Conservation (phyloP, 257 asterid genomes). For the Rauvolfia tetraphylla region DNA sequence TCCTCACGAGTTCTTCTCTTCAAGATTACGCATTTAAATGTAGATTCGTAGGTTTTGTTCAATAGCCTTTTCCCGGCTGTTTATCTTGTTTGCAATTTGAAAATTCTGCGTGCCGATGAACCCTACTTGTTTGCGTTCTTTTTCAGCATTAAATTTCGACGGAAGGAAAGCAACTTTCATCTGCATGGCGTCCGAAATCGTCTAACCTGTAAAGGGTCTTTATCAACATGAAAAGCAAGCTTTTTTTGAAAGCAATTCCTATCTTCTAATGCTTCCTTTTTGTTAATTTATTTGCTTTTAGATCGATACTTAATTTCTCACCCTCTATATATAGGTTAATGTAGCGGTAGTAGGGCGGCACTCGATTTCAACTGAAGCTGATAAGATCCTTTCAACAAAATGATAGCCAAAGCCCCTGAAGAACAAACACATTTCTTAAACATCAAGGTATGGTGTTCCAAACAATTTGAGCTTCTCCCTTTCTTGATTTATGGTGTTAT, state of each 20-base stretch:
- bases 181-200: conserved; percentile 6
- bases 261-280: conserved; percentile 20
- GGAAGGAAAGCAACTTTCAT: conserved; percentile 25
- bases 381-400: not conserved
- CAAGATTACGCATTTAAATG: not conserved
- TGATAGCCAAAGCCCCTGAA: conserved; percentile 1
- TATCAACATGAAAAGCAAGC: conserved; percentile 20
- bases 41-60: not conserved
- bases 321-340: conserved; percentile 13
- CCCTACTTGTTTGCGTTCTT: conserved; percentile 18
- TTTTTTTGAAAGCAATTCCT: conserved; percentile 21
- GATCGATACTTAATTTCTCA: not conserved
- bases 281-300: not conserved
- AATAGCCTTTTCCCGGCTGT: not conserved
- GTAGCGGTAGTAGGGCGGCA: not conserved
- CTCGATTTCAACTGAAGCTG: not conserved
- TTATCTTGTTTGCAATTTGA: conserved; percentile 19
- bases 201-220: conserved; percentile 28
- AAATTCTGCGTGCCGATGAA: conserved; percentile 10
- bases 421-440: conserved; percentile 1
- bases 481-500: no score
- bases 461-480: not conserved
- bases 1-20: conserved; percentile 13
- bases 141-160: conserved; percentile 31
- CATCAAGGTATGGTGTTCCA: conserved; percentile 5